Conservation (phyloP, 345 rosid species). For the Cardamine chenopodiifolia region DNA sequence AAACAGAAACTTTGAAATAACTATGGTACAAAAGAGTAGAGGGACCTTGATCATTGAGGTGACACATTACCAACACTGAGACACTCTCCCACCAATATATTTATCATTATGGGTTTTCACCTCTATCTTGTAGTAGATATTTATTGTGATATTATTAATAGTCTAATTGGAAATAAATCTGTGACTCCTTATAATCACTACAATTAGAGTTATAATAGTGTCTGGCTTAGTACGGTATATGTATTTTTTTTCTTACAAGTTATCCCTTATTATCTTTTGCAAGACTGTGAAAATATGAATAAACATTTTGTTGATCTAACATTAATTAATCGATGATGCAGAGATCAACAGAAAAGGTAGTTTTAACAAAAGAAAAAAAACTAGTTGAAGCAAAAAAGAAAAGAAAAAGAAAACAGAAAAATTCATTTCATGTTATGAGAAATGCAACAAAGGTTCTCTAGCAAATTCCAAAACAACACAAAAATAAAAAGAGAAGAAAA, state of each 20-base stretch:
- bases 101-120: slow-evolving; percentile 34
- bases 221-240: neutral
- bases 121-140: slow-evolving; percentile 1
- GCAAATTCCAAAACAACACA: slow-evolving; percentile 20
- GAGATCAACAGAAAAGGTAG: slow-evolving; percentile 1
- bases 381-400: neutral
- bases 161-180: neutral
- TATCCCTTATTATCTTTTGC: neutral
- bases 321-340: neutral
- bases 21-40: slow-evolving; percentile 36
- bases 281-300: neutral
- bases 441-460: slow-evolving; percentile 23
- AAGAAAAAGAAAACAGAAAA: neutral
- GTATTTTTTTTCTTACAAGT: neutral
- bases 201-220: neutral
- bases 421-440: slow-evolving; percentile 18
- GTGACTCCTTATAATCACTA: neutral
- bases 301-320: neutral
- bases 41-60: slow-evolving; percentile 42
- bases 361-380: neutral
- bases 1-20: slow-evolving; percentile 30
- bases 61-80: slow-evolving; percentile 43
- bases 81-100: slow-evolving; percentile 43
- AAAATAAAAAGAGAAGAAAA: neutral
- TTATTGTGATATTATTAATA: neutral